Conservation (phyloP, 768 basidiomycete species). For the Hypsizygus marmoreus region DNA sequence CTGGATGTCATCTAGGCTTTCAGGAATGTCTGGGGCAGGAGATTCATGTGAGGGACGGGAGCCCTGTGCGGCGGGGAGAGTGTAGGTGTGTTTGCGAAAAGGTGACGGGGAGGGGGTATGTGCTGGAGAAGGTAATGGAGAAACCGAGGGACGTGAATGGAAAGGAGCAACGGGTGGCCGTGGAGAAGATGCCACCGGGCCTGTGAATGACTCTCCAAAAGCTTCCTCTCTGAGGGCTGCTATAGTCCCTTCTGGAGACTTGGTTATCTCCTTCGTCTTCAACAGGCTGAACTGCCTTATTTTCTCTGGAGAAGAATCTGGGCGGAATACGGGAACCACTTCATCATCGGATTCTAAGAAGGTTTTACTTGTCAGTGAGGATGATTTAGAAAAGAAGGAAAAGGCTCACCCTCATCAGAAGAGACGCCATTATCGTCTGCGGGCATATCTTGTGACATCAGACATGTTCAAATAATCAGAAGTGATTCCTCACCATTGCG, state of each 20-base stretch:
- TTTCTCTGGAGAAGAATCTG: background rate
- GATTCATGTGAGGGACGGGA: background rate
- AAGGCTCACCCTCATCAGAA: conserved; percentile 3
- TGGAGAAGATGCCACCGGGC: background rate
- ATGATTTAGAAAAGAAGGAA: no score
- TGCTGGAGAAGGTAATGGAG: conserved; percentile 1
- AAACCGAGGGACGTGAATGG: conserved; percentile 4
- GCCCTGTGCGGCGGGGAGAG: background rate
- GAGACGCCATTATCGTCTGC: background rate
- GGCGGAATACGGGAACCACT: conserved; percentile 5
- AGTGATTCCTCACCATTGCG: background rate
- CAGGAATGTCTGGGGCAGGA: no score
- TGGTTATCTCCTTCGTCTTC: background rate
- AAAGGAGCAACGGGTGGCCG: background rate
- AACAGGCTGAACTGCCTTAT: conserved; percentile 4
- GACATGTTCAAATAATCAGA: background rate
- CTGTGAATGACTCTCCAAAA: conserved; percentile 2
- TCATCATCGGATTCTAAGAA: no score
- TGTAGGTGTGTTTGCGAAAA: background rate
- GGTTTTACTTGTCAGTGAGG: no score
- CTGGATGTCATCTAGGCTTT: no score
- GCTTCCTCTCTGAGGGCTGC: conserved; percentile 5
- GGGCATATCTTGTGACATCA: background rate
- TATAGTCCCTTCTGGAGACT: conserved; percentile 6
- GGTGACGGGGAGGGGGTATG: conserved; percentile 1